A percentile compares a stretch with the other conserved stretches of the same genome.
Conservation (phyloP, 768 basidiomycete species). For the Clavaria fumosa region DNA sequence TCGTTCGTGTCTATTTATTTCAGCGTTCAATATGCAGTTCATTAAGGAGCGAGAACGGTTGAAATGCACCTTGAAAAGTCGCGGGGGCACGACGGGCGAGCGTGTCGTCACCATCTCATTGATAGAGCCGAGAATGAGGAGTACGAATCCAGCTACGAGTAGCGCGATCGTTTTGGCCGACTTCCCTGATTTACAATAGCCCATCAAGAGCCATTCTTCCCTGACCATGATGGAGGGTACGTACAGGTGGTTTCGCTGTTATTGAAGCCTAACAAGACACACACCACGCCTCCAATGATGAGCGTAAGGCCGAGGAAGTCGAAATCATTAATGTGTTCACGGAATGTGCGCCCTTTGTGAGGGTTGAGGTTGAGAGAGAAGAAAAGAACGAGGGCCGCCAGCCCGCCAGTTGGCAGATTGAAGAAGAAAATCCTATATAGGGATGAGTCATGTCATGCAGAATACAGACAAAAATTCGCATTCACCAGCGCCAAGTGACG, state of each 20-base stretch:
- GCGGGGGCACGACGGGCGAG: constrained; percentile 59
- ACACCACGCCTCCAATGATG: constrained; percentile 50
- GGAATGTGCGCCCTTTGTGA: constrained; percentile 39
- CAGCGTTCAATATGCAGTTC: background rate
- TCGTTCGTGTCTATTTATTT: constrained; percentile 48
- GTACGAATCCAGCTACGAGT: constrained; percentile 38
- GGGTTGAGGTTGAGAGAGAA: constrained; percentile 73
- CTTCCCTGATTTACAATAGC: constrained; percentile 31
- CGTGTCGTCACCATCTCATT: constrained; percentile 49
- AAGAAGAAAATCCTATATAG: background rate
- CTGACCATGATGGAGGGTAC: constrained; percentile 12
- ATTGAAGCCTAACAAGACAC: constrained; percentile 59
- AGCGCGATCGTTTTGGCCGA: constrained; percentile 43
- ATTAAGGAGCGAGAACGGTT: background rate
- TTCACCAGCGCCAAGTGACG: constrained; percentile 70
- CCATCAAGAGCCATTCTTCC: background rate
- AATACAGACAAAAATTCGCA: constrained; percentile 9
- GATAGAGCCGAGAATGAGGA: constrained; percentile 34
- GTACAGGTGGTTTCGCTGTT: constrained; percentile 51
- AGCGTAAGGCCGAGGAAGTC: constrained; percentile 56
- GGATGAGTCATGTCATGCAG: background rate
- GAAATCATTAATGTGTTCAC: constrained; percentile 46
- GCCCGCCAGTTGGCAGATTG: constrained; percentile 54
- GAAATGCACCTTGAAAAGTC: constrained; percentile 48
- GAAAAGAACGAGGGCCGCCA: constrained; percentile 46